Evolutionary conservation across 129 eudicot species (phyloP).

Genomic region (Escallonia herrerae): DNA sequence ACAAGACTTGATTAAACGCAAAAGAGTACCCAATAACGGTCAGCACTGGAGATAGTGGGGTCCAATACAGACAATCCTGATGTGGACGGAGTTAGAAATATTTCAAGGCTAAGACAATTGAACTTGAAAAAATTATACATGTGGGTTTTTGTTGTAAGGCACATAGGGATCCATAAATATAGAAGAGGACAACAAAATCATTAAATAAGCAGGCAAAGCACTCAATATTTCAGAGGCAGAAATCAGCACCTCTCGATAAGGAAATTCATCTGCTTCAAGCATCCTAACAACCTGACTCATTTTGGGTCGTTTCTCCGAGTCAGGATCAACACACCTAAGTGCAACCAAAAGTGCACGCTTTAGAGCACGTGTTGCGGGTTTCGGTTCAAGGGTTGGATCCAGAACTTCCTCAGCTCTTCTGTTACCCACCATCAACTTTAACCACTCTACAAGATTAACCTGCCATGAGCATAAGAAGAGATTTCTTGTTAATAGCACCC

Average conservation of each 20-base stretch:
- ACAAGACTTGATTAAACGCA: no score
- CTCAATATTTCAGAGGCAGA: background rate
- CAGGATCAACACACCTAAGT: slow-evolving; percentile 94
- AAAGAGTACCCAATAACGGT: no score
- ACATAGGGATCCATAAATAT: background rate
- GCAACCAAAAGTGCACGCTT: slow-evolving; percentile 91
- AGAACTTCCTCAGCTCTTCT: slow-evolving; percentile 92
- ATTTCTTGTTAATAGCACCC: background rate
- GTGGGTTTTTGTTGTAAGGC: background rate
- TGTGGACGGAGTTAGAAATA: no score
- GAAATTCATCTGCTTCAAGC: slow-evolving; percentile 83
- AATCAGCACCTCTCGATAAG: slow-evolving; percentile 74
- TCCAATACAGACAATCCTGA: no score
- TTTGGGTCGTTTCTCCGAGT: slow-evolving; percentile 81
- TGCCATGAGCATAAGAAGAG: slow-evolving; percentile 16
- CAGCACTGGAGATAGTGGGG: no score
- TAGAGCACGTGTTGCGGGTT: slow-evolving; percentile 74
- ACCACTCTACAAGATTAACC: slow-evolving; percentile 99
- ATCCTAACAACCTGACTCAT: slow-evolving; percentile 95
- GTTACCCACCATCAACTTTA: slow-evolving; percentile 87
- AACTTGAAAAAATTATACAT: background rate
- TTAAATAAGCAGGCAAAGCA: background rate
- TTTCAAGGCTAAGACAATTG: no score
- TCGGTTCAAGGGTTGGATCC: slow-evolving; percentile 72
- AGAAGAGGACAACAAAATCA: background rate